Evolutionary conservation across 805 yeast genomes (phyloP).

Genomic region (Lachancea thermotolerans): DNA sequence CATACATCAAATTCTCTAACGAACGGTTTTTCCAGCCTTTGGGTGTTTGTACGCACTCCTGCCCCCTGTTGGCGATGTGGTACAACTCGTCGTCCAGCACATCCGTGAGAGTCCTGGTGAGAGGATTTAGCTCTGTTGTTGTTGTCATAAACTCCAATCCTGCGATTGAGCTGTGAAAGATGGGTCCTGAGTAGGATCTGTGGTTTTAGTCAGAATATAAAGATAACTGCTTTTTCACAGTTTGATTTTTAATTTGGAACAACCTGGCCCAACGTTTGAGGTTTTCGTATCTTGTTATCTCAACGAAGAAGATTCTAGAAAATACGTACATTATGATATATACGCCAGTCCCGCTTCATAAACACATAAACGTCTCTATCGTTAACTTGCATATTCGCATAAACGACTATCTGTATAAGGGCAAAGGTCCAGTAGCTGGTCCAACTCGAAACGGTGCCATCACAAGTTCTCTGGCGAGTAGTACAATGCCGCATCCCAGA

Average conservation of each 20-base stretch:
- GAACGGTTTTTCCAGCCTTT: slow-evolving; percentile 9
- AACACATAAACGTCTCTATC: too few species aligned
- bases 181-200: background rate
- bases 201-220: background rate
- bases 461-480: background rate
- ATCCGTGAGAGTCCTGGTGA: slow-evolving; percentile 29
- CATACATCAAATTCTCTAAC: slow-evolving; percentile 4
- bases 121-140: slow-evolving; percentile 7
- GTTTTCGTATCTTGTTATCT: background rate
- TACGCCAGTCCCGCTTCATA: background rate
- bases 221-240: background rate
- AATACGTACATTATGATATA: background rate
- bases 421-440: background rate
- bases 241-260: background rate
- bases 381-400: background rate
- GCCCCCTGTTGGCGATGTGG: slow-evolving; percentile 13
- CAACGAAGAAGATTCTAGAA: background rate
- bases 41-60: slow-evolving; percentile 4
- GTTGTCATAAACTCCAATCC: slow-evolving; percentile 3
- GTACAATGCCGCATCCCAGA: slow-evolving; percentile 45
- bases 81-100: slow-evolving; percentile 30
- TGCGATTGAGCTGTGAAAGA: background rate
- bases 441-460: background rate
- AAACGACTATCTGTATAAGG: background rate
- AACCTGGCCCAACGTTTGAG: background rate